Base-by-base conservation (phyloP, 352 stramenopile genomes). In the Pythium folliculosum region DNA sequence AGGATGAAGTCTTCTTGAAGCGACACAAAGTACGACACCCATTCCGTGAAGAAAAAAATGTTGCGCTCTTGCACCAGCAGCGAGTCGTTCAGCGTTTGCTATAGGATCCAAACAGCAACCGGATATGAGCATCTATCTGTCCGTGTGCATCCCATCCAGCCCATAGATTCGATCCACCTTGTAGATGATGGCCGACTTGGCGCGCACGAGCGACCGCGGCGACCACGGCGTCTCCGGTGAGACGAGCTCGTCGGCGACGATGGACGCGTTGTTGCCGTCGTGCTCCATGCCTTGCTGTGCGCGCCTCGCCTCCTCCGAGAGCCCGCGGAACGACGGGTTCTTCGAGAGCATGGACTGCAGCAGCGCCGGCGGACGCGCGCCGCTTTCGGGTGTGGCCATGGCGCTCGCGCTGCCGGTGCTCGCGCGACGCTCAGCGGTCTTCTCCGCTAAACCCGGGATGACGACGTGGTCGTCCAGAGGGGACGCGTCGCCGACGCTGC, bases 71-170 rank as follows among this genome's bases (percentile, higher is more conserved):
- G 60, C 37, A 95, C 77, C 10, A 92, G 56, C 51, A 95, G 68
- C 56, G 82, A 93, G 67, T 95, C 87, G 60, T 95, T 95, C 30
- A 95, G 72, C 10, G 85, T 94, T 84, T 95, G 85, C 87, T 95
- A 54, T n/a, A 12, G 4, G 10, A 43, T 43, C 14, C 37, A 43
- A n/a, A n/a, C n/a, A n/a, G n/a, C n/a, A n/a, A n/a, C n/a, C n/a
- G n/a, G n/a, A n/a, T n/a, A n/a, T n/a, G n/a, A n/a, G n/a, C n/a
- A n/a, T n/a, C n/a, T n/a, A n/a, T n/a, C n/a, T n/a, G n/a, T n/a
- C n/a, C n/a, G n/a, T n/a, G n/a, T n/a, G n/a, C n/a, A n/a, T n/a
- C 38, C 38, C 38, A 44, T 17, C 8, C 38, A 44, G 54, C 12
- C 50, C 38, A n/a, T 43, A 23, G 21, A 43, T 40, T 38, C 27